phyloP scores from a whole-genome alignment of 73 alveolate genomes.

The Breviolum minutum region DNA sequence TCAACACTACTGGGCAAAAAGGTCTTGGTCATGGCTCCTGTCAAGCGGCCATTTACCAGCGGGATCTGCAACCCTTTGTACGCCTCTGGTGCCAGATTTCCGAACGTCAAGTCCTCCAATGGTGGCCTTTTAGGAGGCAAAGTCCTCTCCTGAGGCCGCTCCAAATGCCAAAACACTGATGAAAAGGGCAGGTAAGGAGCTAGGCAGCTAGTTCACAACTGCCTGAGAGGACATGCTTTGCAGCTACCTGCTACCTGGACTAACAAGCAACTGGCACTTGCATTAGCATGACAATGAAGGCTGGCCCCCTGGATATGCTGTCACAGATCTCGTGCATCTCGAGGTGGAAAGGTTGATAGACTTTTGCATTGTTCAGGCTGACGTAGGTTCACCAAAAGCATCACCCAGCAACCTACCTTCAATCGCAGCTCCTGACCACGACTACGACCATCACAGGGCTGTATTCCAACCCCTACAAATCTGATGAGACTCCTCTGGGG shows the following conservation, averaged over 20 bases:
- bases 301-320: too few relatives aligned
- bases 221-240: too few relatives aligned
- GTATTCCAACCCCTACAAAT: neutral
- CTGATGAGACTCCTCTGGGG: neutral
- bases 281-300: too few relatives aligned
- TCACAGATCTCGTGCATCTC: too few relatives aligned
- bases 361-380: neutral
- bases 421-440: neutral
- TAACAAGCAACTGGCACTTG: too few relatives aligned
- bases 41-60: slow-evolving; percentile 17
- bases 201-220: too few relatives aligned
- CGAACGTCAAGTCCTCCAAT: neutral
- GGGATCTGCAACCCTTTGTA: neutral
- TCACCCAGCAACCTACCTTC: slow-evolving; percentile 43
- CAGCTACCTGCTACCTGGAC: too few relatives aligned
- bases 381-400: slow-evolving; percentile 42
- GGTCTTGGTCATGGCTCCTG: neutral
- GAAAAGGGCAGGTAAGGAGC: too few relatives aligned
- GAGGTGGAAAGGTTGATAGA: neutral
- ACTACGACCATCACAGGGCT: neutral
- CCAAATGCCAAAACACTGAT: too few relatives aligned
- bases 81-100: neutral
- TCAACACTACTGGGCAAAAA: neutral
- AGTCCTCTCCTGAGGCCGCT: neutral
- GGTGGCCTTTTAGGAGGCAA: neutral